Conservation (phyloP, 306 rosid genomes). For the Prunus fruticosa region DNA sequence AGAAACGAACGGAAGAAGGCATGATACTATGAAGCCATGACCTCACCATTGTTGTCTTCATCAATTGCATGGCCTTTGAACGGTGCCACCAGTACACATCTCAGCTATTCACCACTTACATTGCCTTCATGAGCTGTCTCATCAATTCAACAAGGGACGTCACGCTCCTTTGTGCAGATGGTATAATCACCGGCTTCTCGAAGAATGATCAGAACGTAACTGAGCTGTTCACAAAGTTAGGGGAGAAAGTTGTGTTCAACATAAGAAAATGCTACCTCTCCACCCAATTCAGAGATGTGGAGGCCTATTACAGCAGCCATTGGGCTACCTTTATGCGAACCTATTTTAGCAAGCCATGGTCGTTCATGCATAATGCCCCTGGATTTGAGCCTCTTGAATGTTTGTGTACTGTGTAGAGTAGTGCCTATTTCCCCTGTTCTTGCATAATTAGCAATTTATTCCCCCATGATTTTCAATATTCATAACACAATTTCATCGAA, state of each 20-base stretch:
- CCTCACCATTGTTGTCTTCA: not conserved
- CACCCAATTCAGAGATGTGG: not conserved
- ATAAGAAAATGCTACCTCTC: not conserved
- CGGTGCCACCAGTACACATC: not conserved
- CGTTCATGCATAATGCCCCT: too few species aligned
- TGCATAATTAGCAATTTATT: too few species aligned
- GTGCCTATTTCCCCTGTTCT: too few species aligned
- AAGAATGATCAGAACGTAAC: not conserved
- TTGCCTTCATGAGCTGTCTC: not conserved
- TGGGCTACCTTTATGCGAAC: not conserved
- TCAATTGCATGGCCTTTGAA: conserved; percentile 1
- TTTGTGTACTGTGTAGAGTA: too few species aligned
- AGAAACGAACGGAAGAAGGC: not conserved
- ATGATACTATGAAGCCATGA: not conserved
- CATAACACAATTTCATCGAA: too few species aligned
- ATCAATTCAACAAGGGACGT: not conserved
- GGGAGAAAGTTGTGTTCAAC: not conserved
- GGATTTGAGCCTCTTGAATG: too few species aligned
- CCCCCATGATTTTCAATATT: too few species aligned
- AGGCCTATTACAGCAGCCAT: not conserved
- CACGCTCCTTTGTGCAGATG: not conserved
- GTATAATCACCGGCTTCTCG: not conserved
- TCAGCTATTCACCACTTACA: not conserved
- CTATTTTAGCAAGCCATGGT: not conserved
- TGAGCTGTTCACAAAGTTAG: not conserved